Evolutionary conservation across 192 early-diverging fungal species (phyloP), one percentile per base, ranked within the genome.

Genomic region (Podochytrium sp.): DNA sequence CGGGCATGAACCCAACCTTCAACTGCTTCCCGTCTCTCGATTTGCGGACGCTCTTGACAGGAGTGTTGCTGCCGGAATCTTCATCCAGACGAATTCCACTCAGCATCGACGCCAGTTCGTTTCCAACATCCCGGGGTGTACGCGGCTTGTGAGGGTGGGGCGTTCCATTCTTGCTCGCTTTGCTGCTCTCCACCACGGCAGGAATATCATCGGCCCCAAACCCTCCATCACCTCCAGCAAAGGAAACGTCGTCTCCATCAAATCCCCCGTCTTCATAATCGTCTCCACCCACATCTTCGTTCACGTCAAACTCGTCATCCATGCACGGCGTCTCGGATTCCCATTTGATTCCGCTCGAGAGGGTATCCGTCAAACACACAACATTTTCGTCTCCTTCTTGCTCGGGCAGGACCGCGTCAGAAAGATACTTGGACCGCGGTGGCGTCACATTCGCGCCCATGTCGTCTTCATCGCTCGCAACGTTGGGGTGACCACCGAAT

Each of bases 381-480:
- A 29, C 16, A 27, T 71, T 57, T 14, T 39, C 35, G 27, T 18
- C n/a, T 23, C 23, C 51, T 14, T 56, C 49, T 10, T 66, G 23
- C 29, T 2, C 5, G 32, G 27, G 12, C 23, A n/a, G 16, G 6
- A 70, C 20, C 7, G 56, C 23, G 38, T 16, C 18, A 59, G 40
- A 34, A 1, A 71, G 34, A 39, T 43, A 71, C n/a, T 47, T 57
- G 12, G 55, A 59, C 25, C 34, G 14, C 23, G 69, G 69, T 2
- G 69, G 69, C 41, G 69, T 71, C 47, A 55, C 20, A 20, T 69
- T 30, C 7, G 35, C 1, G 29, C 60, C 69, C n/a, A 34, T 29
- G 12, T 60, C 33, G 1, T 71, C 57, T 16, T 59, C 56, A 16
- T 47, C 55, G 14, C 27, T 27, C 33, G 33, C 27, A n/a, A 23